Percentiles rank a stretch among this genome's conserved stretches.
Evolutionary conservation across 2,329 filamentous ascomycete species (phyloP).

Genomic region (Macrophomina pseudophaseolina): DNA sequence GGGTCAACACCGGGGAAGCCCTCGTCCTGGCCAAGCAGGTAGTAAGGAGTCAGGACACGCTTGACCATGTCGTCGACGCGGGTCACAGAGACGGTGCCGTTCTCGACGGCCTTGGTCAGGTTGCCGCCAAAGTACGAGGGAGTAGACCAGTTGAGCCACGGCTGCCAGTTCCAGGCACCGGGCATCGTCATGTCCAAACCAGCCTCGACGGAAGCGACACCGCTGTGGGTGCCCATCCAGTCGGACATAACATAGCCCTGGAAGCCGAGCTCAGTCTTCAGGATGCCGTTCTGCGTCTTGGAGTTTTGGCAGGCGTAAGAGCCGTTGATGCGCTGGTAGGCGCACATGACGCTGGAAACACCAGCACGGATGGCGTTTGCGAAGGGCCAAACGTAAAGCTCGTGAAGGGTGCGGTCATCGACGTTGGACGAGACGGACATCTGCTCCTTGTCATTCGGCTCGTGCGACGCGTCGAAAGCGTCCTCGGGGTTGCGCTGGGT

Average conservation of each 20-base stretch:
- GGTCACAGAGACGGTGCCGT: conserved; percentile 46
- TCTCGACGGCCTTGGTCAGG: conserved; percentile 45
- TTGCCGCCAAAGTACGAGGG: conserved; percentile 34
- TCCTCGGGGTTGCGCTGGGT: conserved; percentile 58
- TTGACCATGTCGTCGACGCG: conserved; percentile 55
- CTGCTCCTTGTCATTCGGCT: conserved; percentile 38
- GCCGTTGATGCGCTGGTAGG: conserved; percentile 45
- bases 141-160: conserved; percentile 45
- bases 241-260: conserved; percentile 37
- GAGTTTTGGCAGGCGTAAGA: conserved; percentile 54
- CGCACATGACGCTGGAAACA: conserved; percentile 59
- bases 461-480: conserved; percentile 50
- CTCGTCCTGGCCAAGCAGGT: conserved; percentile 49
- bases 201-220: conserved; percentile 35
- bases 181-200: conserved; percentile 34
- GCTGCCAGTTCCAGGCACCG: conserved; percentile 33
- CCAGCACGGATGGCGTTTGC: conserved; percentile 73
- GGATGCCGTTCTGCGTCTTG: conserved; percentile 51
- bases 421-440: conserved; percentile 59
- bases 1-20: conserved; percentile 47
- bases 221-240: conserved; percentile 36
- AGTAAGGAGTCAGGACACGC: conserved; percentile 55
- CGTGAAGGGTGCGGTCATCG: conserved; percentile 76
- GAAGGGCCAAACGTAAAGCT: conserved; percentile 80
- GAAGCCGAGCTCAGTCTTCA: conserved; percentile 55